phyloP scores from a whole-genome alignment of 2,329 filamentous ascomycete genomes.

The Rosellinia necatrix region DNA sequence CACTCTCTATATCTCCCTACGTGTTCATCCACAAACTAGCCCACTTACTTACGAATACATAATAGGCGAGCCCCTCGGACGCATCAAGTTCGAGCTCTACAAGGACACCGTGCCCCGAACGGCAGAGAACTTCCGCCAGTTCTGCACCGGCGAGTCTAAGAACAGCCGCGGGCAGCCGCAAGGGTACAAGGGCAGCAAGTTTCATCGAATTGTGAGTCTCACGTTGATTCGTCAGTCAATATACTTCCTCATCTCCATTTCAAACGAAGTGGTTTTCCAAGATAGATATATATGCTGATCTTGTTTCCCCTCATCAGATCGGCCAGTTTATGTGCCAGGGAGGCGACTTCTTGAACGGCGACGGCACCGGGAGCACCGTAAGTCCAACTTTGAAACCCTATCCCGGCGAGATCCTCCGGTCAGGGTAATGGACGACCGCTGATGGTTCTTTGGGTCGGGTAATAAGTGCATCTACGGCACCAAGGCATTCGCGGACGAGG shows the following conservation, averaged over 20 bases:
- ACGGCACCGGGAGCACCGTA: constrained; percentile 80
- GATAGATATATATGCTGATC: too few species aligned
- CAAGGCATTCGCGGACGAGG: constrained; percentile 86
- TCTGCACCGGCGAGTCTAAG: constrained; percentile 93
- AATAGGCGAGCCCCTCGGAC: constrained; percentile 80
- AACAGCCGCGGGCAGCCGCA: constrained; percentile 76
- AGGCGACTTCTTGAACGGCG: constrained; percentile 91
- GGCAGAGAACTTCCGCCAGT: constrained; percentile 95
- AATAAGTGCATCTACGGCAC: constrained; percentile 77
- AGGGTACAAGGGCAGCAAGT: constrained; percentile 93
- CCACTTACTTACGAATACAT: constrained; percentile 12
- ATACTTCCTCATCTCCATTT: not conserved
- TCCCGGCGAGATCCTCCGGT: not conserved
- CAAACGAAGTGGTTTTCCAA: not conserved
- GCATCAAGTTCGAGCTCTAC: constrained; percentile 90
- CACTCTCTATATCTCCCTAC: not conserved
- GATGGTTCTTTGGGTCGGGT: too few species aligned
- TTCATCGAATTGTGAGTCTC: constrained; percentile 81
- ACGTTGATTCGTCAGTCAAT: not conserved
- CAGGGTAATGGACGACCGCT: not conserved
- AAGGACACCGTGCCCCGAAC: constrained; percentile 82
- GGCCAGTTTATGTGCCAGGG: constrained; percentile 98
- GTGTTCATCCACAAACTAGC: not conserved
- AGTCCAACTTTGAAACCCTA: too few species aligned
- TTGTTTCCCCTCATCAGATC: constrained; percentile 61